Evolutionary conservation across 2,329 filamentous ascomycete genomes (phyloP).

Genomic region (Pseudocercospora crystallina): DNA sequence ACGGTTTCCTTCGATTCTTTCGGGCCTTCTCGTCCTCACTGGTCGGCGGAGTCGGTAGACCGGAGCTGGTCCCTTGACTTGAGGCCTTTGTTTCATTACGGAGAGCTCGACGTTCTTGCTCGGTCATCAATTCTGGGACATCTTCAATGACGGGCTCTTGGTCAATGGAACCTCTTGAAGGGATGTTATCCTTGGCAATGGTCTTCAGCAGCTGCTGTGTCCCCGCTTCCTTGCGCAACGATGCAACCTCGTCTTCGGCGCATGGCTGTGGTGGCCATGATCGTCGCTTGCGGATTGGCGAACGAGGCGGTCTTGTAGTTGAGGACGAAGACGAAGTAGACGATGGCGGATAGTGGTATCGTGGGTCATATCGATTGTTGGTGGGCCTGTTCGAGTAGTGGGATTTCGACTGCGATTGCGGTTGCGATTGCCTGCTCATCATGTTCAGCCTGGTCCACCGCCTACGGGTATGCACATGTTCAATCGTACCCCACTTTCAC

Average conservation of each 20-base stretch:
- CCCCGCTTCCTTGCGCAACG: constrained; percentile 62
- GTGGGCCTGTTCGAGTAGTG: constrained; percentile 7
- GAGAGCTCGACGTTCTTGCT: constrained; percentile 63
- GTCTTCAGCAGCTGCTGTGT: constrained; percentile 35
- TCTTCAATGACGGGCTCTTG: constrained; percentile 68
- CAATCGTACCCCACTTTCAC: constrained; percentile 6
- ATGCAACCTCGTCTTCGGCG: constrained; percentile 67
- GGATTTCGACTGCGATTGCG: neutral
- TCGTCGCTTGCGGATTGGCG: constrained; percentile 23
- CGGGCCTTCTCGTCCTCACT: constrained; percentile 39
- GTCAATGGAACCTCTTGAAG: constrained; percentile 63
- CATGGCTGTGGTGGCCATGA: constrained; percentile 61
- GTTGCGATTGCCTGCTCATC: neutral
- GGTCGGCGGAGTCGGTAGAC: constrained; percentile 35
- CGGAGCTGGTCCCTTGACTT: constrained; percentile 11
- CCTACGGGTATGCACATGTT: neutral
- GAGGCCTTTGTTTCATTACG: constrained; percentile 37
- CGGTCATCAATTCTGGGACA: constrained; percentile 39
- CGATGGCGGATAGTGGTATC: constrained; percentile 31
- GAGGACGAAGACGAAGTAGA: constrained; percentile 25
- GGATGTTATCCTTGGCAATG: constrained; percentile 55
- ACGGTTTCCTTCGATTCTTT: constrained; percentile 30
- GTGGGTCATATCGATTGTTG: constrained; percentile 23
- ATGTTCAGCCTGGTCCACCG: neutral
- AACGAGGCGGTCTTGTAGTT: constrained; percentile 18